Base-by-base conservation (phyloP, 75 land plant genomes). In the Picea glauca region DNA sequence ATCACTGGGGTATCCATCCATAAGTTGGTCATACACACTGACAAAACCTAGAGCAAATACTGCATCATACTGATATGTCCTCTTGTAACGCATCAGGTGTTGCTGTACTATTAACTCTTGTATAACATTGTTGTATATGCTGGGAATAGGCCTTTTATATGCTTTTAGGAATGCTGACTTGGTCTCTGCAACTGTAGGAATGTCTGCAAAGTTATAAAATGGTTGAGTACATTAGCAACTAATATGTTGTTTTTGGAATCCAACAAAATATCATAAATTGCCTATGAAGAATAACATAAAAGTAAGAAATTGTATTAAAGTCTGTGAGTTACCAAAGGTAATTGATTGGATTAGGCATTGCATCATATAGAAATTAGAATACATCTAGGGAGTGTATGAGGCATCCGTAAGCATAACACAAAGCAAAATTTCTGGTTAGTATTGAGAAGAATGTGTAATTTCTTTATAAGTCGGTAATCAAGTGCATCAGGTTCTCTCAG, bases 31-130 rank as follows among this genome's bases (percentile, higher is more conserved):
- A 79, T 88, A 97, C 0, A 97, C 94, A 61, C 98, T 95, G 9
- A 97, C 98, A 83, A 97, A 97, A 15, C 99, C 99, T 61, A 97
- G 92, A 17, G 98, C 99, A 83, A 97, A 97, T 40, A 97, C 93
- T 62, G 96, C 78, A 81, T 97, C 99, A 81, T 97, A 97, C 11
- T 80, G 80, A 63, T 95, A 97, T n/a, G 96, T 86, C 68, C 58
- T 77, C 78, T 93, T 97, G 90, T 95, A 95, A 35, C 94, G 87
- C 94, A 95, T 88, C 80, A 97, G 81, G 85, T 97, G 99, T 67
- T 97, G 99, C 74, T 95, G 99, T 18, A 97, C 99, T 59, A 97
- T 77, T 60, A 97, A 80, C 82, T 97, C 99, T 83, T 95, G 99
- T 43, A 97, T 76, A 60, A 97, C 93, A 38, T 82, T 91, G 87